Evolutionary conservation across 176 grass and related monocot genomes (phyloP).

Genomic region (Typha latifolia): DNA sequence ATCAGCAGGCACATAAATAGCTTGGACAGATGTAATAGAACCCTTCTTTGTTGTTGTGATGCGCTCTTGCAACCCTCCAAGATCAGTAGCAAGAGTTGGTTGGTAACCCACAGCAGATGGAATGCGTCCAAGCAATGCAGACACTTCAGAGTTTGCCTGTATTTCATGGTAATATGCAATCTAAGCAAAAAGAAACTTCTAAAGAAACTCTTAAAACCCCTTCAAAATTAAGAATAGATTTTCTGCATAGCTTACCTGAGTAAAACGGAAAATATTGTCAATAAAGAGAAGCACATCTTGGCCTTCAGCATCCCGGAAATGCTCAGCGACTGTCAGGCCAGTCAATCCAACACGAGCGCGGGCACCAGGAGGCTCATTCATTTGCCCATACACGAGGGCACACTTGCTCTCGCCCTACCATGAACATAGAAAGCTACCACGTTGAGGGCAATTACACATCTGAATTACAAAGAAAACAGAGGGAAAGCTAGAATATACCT

Average conservation of each 20-base stretch:
- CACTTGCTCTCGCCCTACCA: conserved; percentile 82
- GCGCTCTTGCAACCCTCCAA: conserved; percentile 86
- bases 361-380: conserved; percentile 95
- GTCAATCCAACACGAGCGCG: conserved; percentile 91
- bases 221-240: background rate
- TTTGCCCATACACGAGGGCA: conserved; percentile 88
- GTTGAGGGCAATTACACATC: background rate
- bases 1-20: conserved; percentile 99
- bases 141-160: conserved; percentile 95
- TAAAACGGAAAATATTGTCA: conserved; percentile 99
- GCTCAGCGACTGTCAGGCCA: conserved; percentile 88
- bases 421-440: background rate
- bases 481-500: conserved; percentile 30
- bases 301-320: conserved; percentile 93
- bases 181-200: conserved; percentile 12
- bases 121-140: conserved; percentile 93
- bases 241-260: conserved; percentile 46
- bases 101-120: conserved; percentile 97
- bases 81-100: conserved; percentile 94
- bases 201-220: background rate
- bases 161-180: background rate
- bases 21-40: conserved; percentile 93
- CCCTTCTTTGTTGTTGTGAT: conserved; percentile 95
- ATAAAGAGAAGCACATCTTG: conserved; percentile 97
- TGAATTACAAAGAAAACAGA: background rate